A percentile compares a stretch with the other conserved stretches of the same genome.
These are phyloP conservation scores for Prillingera fragicola DNA, from an alignment of 1,284 basidiomycete species.

Conservation along the genomic window DNA sequence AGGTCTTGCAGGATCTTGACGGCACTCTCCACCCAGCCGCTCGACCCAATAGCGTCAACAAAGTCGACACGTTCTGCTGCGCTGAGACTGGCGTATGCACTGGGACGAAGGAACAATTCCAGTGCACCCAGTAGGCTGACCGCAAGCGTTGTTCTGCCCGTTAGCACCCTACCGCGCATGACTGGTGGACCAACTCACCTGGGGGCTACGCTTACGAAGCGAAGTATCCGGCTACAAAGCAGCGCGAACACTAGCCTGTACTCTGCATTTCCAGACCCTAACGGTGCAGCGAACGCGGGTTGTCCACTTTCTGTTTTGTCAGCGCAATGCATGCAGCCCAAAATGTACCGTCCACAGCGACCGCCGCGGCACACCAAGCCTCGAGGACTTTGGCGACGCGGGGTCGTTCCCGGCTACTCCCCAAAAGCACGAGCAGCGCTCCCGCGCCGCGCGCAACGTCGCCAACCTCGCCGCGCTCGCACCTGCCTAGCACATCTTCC, in stretches of 20 bases:
- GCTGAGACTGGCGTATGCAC: constrained; percentile 9
- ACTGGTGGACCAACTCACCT: constrained; percentile 2
- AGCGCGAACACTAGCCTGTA: constrained; percentile 5
- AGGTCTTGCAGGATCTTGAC: constrained; percentile 26
- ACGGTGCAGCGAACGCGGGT: neutral
- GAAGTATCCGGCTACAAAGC: constrained; percentile 11
- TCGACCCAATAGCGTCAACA: constrained; percentile 6
- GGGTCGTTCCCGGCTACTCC: constrained; percentile 4
- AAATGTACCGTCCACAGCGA: constrained; percentile 2
- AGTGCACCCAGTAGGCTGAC: constrained; percentile 12
- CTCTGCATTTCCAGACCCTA: neutral
- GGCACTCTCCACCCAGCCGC: constrained; percentile 32
- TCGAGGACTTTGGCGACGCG: constrained; percentile 15
- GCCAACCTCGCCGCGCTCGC: neutral
- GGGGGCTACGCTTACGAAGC: constrained; percentile 12
- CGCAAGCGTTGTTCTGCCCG: constrained; percentile 14
- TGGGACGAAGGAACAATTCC: constrained; percentile 18
- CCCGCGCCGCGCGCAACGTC: constrained; percentile 9
- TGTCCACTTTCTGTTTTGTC: neutral
- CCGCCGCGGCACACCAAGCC: constrained; percentile 18
- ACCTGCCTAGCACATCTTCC: neutral
- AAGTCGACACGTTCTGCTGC: constrained; percentile 9
- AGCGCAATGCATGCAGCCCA: neutral
- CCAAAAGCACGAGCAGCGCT: constrained; percentile 17
- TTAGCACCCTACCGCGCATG: neutral